Evolutionary conservation across 805 yeast genomes (phyloP).

Genomic region (Metschnikowia peoriensis): DNA sequence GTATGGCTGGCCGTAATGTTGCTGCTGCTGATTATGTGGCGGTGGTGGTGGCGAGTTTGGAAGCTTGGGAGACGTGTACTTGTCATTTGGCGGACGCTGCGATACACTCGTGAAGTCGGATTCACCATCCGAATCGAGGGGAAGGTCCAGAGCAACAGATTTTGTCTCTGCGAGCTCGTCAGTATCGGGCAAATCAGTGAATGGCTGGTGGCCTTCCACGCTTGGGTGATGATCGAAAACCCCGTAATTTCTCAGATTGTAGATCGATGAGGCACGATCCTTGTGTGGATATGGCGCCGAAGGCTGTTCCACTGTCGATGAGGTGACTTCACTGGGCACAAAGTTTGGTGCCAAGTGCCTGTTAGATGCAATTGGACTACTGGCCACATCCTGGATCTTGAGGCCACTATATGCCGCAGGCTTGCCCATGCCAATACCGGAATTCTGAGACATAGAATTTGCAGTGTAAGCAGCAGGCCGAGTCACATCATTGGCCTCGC

Average conservation of each 20-base stretch:
- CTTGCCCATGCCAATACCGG: neutral
- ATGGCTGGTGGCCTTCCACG: slow-evolving; percentile 47
- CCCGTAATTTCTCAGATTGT: slow-evolving; percentile 23
- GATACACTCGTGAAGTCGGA: slow-evolving; percentile 79
- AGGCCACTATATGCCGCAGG: slow-evolving; percentile 12
- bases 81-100: slow-evolving; percentile 69
- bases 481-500: slow-evolving; percentile 34
- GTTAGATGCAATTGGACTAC: slow-evolving; percentile 31
- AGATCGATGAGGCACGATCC: slow-evolving; percentile 18
- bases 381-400: slow-evolving; percentile 31
- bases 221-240: slow-evolving; percentile 46
- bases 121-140: slow-evolving; percentile 38
- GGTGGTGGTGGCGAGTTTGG: neutral
- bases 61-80: slow-evolving; percentile 6
- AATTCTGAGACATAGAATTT: neutral
- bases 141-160: slow-evolving; percentile 9
- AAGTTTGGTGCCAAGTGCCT: slow-evolving; percentile 33
- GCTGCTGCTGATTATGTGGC: slow-evolving; percentile 2
- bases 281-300: slow-evolving; percentile 26
- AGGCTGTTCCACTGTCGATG: slow-evolving; percentile 21
- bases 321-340: slow-evolving; percentile 29
- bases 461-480: slow-evolving; percentile 2
- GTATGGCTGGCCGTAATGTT: slow-evolving; percentile 1
- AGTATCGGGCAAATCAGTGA: slow-evolving; percentile 36
- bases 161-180: slow-evolving; percentile 10